phyloP scores from a whole-genome alignment of 148 eudicot genomes.

The Fallopia convolvulus region DNA sequence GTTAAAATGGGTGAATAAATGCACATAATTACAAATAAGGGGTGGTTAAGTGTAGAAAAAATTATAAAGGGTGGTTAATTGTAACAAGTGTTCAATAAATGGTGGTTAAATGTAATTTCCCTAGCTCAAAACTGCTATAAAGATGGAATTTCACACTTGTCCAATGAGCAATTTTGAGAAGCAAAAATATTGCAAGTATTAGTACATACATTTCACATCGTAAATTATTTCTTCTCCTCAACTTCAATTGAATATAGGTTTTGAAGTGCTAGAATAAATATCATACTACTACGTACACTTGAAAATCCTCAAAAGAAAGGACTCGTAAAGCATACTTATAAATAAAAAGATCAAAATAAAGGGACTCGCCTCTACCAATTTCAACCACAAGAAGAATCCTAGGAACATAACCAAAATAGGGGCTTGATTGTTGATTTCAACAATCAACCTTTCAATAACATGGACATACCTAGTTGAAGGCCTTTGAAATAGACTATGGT shows the following conservation, averaged over 20 bases:
- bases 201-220: too few relatives aligned
- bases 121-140: not conserved
- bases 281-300: not conserved
- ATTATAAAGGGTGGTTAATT: too few relatives aligned
- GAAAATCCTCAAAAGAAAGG: too few relatives aligned
- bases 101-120: too few relatives aligned
- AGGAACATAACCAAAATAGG: constrained; percentile 23
- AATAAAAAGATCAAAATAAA: constrained; percentile 16
- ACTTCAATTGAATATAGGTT: not conserved
- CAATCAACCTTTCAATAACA: too few relatives aligned
- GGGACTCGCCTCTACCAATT: constrained; percentile 85
- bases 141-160: not conserved
- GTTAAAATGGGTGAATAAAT: too few relatives aligned
- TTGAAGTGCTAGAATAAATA: not conserved
- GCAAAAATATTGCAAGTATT: not conserved
- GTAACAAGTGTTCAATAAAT: too few relatives aligned
- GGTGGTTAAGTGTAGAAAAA: too few relatives aligned
- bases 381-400: constrained; percentile 91
- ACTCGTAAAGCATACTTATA: not conserved
- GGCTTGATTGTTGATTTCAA: too few relatives aligned
- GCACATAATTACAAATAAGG: too few relatives aligned
- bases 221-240: not conserved
- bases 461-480: too few relatives aligned
- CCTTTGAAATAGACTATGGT: too few relatives aligned
- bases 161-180: not conserved